Conservation (phyloP, 2,329 filamentous ascomycete genomes). For the Talaromyces funiculosus region DNA sequence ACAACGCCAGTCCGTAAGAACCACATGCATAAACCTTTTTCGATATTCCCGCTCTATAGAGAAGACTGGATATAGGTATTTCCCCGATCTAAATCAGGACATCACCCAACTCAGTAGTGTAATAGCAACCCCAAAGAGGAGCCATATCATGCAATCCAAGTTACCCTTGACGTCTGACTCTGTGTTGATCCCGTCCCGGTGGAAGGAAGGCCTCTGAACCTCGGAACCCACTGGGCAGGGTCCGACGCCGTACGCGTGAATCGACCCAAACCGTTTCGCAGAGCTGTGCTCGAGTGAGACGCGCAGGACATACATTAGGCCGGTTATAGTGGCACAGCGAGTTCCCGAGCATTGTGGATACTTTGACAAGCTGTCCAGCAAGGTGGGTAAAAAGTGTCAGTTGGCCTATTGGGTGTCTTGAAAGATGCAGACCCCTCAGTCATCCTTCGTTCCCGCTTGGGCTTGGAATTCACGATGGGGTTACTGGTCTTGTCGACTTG, state of each 20-base stretch:
- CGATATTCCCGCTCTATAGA: neutral
- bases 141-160: neutral
- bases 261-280: neutral
- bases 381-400: neutral
- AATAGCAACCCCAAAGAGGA: neutral
- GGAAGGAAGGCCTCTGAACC: neutral
- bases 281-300: no score
- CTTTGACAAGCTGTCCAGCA: neutral
- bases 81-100: neutral
- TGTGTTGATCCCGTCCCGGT: neutral
- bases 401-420: neutral
- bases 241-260: neutral
- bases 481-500: conserved; percentile 1
- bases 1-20: neutral
- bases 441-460: neutral
- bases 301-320: neutral
- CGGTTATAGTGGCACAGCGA: neutral
- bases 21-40: neutral
- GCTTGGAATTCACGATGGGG: neutral
- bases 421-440: neutral
- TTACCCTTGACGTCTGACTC: neutral
- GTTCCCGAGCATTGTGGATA: neutral
- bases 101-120: neutral
- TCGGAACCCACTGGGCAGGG: neutral
- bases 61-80: neutral